Conservation (phyloP, 306 rosid genomes). For the Argentina anserina region DNA sequence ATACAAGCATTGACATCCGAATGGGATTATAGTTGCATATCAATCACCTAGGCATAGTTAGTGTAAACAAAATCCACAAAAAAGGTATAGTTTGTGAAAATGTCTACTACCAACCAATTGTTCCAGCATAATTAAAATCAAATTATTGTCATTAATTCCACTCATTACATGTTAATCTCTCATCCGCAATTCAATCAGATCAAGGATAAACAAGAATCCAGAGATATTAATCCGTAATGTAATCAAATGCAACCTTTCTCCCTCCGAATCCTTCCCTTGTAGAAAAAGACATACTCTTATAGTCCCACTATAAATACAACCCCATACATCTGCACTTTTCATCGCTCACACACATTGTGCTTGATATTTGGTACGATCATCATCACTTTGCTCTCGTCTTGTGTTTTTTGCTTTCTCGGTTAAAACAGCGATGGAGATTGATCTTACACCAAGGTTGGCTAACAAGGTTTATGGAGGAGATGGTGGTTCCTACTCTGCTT, state of each 20-base stretch:
- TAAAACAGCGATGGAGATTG: slow-evolving; percentile 50
- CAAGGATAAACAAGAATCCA: not conserved
- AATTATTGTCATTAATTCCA: not conserved
- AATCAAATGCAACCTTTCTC: not conserved
- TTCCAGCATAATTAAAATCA: not conserved
- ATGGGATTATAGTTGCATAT: not conserved
- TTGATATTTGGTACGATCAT: not conserved
- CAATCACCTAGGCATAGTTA: too few species aligned
- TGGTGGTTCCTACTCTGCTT: slow-evolving; percentile 65
- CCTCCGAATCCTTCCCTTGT: not conserved
- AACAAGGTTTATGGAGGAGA: slow-evolving; percentile 51
- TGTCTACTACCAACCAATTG: not conserved
- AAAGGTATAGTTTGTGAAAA: too few species aligned
- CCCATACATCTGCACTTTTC: not conserved
- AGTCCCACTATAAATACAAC: not conserved
- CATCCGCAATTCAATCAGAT: not conserved
- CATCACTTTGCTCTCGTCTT: slow-evolving; percentile 2
- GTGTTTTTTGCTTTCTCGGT: slow-evolving; percentile 4
- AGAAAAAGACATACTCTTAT: not conserved
- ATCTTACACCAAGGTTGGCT: slow-evolving; percentile 69
- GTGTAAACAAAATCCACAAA: not conserved
- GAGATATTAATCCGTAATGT: not conserved
- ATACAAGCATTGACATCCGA: not conserved
- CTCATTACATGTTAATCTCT: not conserved
- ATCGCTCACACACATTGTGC: not conserved